Conservation (phyloP, 75 land plant genomes). For the Isoetes taiwanensis region DNA sequence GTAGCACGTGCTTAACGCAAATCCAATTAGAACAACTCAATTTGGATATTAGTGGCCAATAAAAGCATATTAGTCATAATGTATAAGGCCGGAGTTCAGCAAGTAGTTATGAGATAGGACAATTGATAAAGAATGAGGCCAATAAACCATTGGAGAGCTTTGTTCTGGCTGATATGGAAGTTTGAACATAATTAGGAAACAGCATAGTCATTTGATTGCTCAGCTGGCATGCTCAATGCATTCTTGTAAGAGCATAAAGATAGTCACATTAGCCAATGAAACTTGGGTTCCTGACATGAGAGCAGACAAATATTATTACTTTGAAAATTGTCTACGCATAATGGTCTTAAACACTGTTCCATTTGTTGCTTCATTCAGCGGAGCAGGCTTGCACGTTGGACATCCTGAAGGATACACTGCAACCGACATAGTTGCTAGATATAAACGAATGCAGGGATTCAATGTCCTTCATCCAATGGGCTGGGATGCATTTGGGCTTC, state of each 20-base stretch:
- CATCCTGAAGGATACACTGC: conserved; percentile 97
- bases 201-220: background rate
- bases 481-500: conserved; percentile 98
- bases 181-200: conserved; percentile 1
- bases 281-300: too few species aligned
- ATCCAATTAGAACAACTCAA: background rate
- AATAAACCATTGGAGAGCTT: too few species aligned
- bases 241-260: background rate
- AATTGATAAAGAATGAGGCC: too few species aligned
- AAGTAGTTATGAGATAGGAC: too few species aligned
- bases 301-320: background rate
- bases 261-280: background rate
- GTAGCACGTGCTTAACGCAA: background rate
- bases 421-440: conserved; percentile 78
- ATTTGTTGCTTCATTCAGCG: conserved; percentile 48
- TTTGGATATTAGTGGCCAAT: background rate
- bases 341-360: background rate
- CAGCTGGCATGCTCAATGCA: background rate
- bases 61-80: too few species aligned
- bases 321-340: background rate
- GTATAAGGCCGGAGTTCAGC: too few species aligned
- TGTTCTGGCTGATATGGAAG: too few species aligned
- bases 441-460: conserved; percentile 85
- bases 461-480: conserved; percentile 99
- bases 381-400: conserved; percentile 96